phyloP scores from a whole-genome alignment of 345 rosid species.

The Alliaria petiolata region DNA sequence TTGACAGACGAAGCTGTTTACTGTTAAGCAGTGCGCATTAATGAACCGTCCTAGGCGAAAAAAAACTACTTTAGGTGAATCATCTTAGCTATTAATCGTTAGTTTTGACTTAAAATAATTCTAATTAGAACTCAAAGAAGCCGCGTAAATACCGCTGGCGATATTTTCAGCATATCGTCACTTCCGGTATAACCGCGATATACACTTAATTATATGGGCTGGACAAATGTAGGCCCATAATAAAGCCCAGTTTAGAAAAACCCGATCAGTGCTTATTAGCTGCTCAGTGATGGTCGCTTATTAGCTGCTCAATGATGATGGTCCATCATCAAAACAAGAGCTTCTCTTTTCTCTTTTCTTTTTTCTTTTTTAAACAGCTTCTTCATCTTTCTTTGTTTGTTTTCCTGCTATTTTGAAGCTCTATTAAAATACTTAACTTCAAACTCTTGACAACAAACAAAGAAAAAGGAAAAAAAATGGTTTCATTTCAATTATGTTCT shows the following conservation, averaged over 20 bases:
- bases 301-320: too few relatives aligned
- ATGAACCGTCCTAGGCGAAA: conserved; percentile 15
- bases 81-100: conserved; percentile 2
- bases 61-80: conserved; percentile 15
- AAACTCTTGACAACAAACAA: not conserved
- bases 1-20: conserved; percentile 22
- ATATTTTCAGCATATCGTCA: too few relatives aligned
- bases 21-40: conserved; percentile 16
- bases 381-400: not conserved
- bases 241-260: not conserved
- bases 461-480: too few relatives aligned
- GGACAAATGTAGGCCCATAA: not conserved
- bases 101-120: not conserved
- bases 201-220: not conserved
- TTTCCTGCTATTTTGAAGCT: not conserved
- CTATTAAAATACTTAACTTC: too few relatives aligned
- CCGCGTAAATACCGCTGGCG: conserved; percentile 15
- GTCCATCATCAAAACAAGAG: too few relatives aligned
- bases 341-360: not conserved
- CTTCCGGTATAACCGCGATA: not conserved
- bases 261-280: not conserved
- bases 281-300: too few relatives aligned
- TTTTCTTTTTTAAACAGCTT: too few relatives aligned
- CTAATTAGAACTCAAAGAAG: not conserved
- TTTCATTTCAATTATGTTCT: not conserved